Conservation (phyloP, 176 grass and related monocot genomes). For the Juncus effusus region DNA sequence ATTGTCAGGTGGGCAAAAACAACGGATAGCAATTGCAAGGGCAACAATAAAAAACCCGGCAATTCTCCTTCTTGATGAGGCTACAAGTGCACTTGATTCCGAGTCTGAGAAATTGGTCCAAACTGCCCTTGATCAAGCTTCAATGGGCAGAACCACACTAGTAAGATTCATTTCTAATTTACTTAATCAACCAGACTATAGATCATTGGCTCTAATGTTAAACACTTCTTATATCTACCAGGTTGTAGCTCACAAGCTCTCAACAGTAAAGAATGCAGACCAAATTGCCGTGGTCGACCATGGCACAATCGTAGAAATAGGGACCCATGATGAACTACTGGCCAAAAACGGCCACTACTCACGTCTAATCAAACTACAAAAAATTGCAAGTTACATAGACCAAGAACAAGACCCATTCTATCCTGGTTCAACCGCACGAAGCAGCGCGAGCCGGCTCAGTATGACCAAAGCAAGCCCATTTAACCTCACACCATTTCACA, state of each 20-base stretch:
- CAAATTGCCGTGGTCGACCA: constrained; percentile 89
- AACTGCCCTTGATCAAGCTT: constrained; percentile 92
- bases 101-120: constrained; percentile 97
- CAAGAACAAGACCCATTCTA: constrained; percentile 70
- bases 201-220: background rate
- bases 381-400: constrained; percentile 85
- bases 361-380: constrained; percentile 84
- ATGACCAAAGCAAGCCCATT: constrained; percentile 80
- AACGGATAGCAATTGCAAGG: constrained; percentile 91
- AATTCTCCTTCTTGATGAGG: constrained; percentile 95
- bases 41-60: constrained; percentile 88
- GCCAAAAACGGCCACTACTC: constrained; percentile 69
- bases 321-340: constrained; percentile 91
- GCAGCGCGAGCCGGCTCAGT: constrained; percentile 72
- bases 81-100: constrained; percentile 92
- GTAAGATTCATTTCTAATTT: constrained; percentile 25
- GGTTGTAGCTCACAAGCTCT: constrained; percentile 98
- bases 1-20: constrained; percentile 90
- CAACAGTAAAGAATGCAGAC: constrained; percentile 88
- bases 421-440: constrained; percentile 61
- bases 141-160: constrained; percentile 97
- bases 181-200: too few relatives aligned
- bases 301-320: constrained; percentile 75
- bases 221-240: constrained; percentile 31
- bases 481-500: constrained; percentile 51